A percentile compares a stretch with the other conserved stretches of the same genome.
These are phyloP conservation scores for Herpetomonas tarakana DNA, from an alignment of 208 protist species.

Conservation along the genomic window DNA sequence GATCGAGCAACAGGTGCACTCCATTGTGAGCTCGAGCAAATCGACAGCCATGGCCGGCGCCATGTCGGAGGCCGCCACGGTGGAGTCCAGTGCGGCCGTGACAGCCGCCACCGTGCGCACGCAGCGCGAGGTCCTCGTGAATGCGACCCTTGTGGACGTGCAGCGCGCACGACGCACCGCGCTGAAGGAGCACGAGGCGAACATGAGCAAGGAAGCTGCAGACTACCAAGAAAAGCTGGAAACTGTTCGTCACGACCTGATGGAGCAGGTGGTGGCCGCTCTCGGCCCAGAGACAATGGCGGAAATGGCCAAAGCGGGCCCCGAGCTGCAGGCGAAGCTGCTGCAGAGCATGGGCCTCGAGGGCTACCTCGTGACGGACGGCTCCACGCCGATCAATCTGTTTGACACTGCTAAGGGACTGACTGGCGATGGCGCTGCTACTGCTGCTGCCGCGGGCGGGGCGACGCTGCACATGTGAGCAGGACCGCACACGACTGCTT, in stretches of 20 bases:
- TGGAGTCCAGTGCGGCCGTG: constrained; percentile 86
- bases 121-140: constrained; percentile 58
- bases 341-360: constrained; percentile 75
- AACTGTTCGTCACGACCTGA: constrained; percentile 41
- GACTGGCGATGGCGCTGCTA: constrained; percentile 17
- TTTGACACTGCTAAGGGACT: constrained; percentile 84
- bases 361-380: constrained; percentile 92
- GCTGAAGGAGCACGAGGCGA: constrained; percentile 39
- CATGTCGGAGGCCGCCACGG: constrained; percentile 74
- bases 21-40: constrained; percentile 88
- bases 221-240: constrained; percentile 30
- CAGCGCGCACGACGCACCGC: constrained; percentile 38
- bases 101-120: constrained; percentile 73
- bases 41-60: constrained; percentile 90
- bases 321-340: constrained; percentile 78
- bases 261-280: constrained; percentile 45
- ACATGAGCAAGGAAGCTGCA: constrained; percentile 23
- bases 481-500: too few species aligned
- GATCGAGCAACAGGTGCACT: constrained; percentile 78
- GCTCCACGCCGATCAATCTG: constrained; percentile 89
- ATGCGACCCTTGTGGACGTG: constrained; percentile 39
- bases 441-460: not conserved
- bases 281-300: constrained; percentile 73
- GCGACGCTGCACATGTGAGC: too few species aligned
- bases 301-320: constrained; percentile 79